These are phyloP conservation scores for Backusella morwellensis DNA, from an alignment of 192 early-diverging fungal species.

Conservation along the genomic window DNA sequence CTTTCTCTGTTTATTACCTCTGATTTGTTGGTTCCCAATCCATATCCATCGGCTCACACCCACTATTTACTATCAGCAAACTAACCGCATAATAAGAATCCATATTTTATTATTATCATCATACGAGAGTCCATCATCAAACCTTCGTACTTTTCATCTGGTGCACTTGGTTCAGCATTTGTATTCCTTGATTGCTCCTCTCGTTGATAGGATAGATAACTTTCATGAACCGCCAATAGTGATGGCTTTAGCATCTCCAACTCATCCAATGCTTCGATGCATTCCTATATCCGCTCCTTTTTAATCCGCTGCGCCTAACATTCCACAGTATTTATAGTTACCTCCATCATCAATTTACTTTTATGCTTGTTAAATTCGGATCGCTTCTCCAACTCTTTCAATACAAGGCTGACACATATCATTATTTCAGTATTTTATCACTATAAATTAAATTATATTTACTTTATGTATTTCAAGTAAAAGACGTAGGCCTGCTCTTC, in stretches of 20 bases:
- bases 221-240: constrained; percentile 31
- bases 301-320: constrained; percentile 19
- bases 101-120: background rate
- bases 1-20: background rate
- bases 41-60: background rate
- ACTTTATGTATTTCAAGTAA: constrained; percentile 66
- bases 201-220: constrained; percentile 1
- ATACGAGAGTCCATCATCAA: background rate
- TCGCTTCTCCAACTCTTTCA: constrained; percentile 57
- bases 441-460: constrained; percentile 4
- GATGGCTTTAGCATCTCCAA: constrained; percentile 54
- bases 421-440: background rate
- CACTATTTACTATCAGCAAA: background rate
- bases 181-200: background rate
- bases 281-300: constrained; percentile 34
- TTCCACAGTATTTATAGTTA: constrained; percentile 14
- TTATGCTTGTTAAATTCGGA: constrained; percentile 47
- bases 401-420: constrained; percentile 46
- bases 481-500: constrained; percentile 64
- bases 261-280: constrained; percentile 50
- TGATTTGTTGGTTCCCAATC: background rate
- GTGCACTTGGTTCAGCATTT: background rate
- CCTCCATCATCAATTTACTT: constrained; percentile 28
- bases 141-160: background rate
- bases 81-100: background rate